Evolutionary conservation across 768 basidiomycete genomes (phyloP).

Genomic region (Suillus fuscotomentosus): DNA sequence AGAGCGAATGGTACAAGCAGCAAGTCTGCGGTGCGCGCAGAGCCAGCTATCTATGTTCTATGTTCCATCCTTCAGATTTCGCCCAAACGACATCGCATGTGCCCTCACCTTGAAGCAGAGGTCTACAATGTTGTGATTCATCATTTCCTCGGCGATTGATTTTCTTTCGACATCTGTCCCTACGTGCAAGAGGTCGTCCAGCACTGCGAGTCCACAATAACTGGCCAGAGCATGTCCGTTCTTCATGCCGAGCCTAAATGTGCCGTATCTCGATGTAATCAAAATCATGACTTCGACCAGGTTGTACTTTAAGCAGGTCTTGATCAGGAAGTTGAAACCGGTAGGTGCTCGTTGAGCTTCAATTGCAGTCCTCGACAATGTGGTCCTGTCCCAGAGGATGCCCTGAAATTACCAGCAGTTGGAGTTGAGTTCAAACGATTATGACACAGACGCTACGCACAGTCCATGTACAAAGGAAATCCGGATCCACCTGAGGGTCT

Average conservation of each 20-base stretch:
- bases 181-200: slow-evolving; percentile 4
- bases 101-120: slow-evolving; percentile 22
- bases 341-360: not conserved
- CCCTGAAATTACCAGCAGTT: not conserved
- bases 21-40: slow-evolving; percentile 20
- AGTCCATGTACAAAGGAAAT: slow-evolving; percentile 4
- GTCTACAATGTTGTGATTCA: slow-evolving; percentile 19
- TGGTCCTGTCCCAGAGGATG: not conserved
- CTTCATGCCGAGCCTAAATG: slow-evolving; percentile 1
- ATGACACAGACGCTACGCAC: not conserved
- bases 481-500: not conserved
- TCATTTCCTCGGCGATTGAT: slow-evolving; percentile 13
- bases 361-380: not conserved
- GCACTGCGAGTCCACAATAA: slow-evolving; percentile 3
- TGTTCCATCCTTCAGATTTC: not conserved
- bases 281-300: slow-evolving; percentile 3
- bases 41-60: slow-evolving; percentile 21
- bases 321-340: slow-evolving; percentile 1
- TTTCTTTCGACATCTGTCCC: not conserved
- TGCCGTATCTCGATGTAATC: slow-evolving; percentile 3
- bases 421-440: not conserved
- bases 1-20: slow-evolving; percentile 18
- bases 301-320: not conserved
- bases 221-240: slow-evolving; percentile 15
- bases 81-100: not conserved